These are phyloP conservation scores for Lenzites betulinus DNA, from an alignment of 768 basidiomycete genomes.

Conservation along the genomic window DNA sequence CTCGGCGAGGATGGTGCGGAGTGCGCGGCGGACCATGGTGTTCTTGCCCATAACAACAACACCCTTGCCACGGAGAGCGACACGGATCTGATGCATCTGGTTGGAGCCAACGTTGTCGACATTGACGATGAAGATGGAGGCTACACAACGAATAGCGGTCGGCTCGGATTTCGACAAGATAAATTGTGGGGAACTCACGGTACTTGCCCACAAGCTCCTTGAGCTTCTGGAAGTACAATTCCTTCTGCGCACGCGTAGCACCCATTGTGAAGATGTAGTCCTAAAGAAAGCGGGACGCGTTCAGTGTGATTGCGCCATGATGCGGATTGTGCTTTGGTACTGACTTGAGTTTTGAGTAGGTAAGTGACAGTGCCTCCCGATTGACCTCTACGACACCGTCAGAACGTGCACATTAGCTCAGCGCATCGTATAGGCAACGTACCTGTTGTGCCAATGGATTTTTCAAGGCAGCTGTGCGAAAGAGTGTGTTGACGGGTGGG, in stretches of 20 bases:
- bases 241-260: constrained; percentile 87
- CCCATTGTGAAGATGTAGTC: constrained; percentile 66
- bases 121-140: constrained; percentile 98
- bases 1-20: constrained; percentile 88
- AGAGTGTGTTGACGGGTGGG: constrained; percentile 8
- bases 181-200: constrained; percentile 52
- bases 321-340: constrained; percentile 2
- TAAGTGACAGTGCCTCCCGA: constrained; percentile 74
- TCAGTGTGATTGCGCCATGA: not conserved
- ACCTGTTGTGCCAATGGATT: constrained; percentile 90
- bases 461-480: constrained; percentile 77
- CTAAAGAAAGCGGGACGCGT: constrained; percentile 1
- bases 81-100: constrained; percentile 99
- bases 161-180: not conserved
- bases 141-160: constrained; percentile 41
- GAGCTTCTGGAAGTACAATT: constrained; percentile 89
- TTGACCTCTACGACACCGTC: constrained; percentile 72
- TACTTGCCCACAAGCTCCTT: constrained; percentile 90
- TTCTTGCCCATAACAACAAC: constrained; percentile 99
- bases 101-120: constrained; percentile 99
- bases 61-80: constrained; percentile 93
- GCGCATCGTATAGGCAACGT: constrained; percentile 25
- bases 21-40: constrained; percentile 99
- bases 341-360: not conserved
- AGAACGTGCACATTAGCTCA: not conserved